Conservation (phyloP, 177 flowering plant genomes). For the Vitis hybrid region DNA sequence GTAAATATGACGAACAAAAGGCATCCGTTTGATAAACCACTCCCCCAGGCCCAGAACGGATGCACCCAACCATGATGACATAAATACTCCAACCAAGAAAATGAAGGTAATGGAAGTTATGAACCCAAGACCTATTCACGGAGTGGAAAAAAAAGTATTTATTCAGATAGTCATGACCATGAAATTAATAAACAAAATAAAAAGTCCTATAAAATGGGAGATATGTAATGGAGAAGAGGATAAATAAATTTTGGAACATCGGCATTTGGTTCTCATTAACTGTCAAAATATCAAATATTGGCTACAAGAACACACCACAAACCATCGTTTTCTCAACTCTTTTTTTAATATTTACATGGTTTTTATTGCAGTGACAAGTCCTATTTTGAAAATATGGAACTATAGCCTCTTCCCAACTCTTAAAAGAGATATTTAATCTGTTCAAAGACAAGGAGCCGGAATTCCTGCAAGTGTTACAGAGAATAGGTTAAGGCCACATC, state of each 20-base stretch:
- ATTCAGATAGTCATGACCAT: not conserved
- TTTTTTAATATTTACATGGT: not conserved
- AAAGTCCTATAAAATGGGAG: not conserved
- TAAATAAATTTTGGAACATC: not conserved
- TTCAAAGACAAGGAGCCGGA: too few species aligned
- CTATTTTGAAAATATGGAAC: too few species aligned
- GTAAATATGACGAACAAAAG: conserved; percentile 66
- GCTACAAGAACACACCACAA: not conserved
- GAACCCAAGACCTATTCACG: conserved; percentile 59
- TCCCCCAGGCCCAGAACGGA: conserved; percentile 66
- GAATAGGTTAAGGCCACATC: too few species aligned
- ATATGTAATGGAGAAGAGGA: not conserved
- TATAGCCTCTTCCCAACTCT: too few species aligned
- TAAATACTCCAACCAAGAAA: conserved; percentile 69
- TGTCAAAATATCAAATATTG: not conserved
- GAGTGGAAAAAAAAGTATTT: conserved; percentile 1
- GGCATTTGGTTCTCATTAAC: not conserved
- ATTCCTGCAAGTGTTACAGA: too few species aligned
- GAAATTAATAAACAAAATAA: not conserved
- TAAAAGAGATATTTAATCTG: too few species aligned
- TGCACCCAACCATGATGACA: conserved; percentile 79
- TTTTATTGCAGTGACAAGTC: too few species aligned
- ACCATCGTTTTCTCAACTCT: not conserved
- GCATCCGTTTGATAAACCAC: conserved; percentile 80
- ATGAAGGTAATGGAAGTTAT: conserved; percentile 65